Percentiles rank a stretch among this genome's conserved stretches.
phyloP scores from a whole-genome alignment of 2,329 filamentous ascomycete species.

The Diplocarpon rosae region DNA sequence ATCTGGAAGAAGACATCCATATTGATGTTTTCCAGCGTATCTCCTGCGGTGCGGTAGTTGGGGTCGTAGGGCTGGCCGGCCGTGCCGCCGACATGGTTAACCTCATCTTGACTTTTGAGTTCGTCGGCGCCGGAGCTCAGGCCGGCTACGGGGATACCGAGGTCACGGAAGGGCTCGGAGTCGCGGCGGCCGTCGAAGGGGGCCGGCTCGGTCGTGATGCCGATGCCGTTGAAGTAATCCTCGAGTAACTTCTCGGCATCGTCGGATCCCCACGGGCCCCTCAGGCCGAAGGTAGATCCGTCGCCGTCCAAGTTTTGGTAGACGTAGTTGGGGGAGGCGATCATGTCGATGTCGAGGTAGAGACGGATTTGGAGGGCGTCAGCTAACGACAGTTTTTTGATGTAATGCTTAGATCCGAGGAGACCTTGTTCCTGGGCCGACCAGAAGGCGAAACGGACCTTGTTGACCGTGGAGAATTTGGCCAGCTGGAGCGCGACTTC shows the following conservation, averaged over 20 bases:
- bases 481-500: constrained; percentile 48
- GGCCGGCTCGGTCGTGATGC: constrained; percentile 35
- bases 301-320: constrained; percentile 53
- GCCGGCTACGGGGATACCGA: constrained; percentile 61
- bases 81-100: constrained; percentile 52
- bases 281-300: constrained; percentile 26
- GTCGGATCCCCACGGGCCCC: constrained; percentile 40
- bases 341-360: constrained; percentile 61
- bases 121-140: constrained; percentile 68
- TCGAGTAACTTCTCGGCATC: constrained; percentile 9
- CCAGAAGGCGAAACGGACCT: constrained; percentile 57
- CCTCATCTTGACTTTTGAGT: constrained; percentile 57
- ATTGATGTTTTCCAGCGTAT: constrained; percentile 46
- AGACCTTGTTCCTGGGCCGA: constrained; percentile 54
- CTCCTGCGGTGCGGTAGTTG: constrained; percentile 50
- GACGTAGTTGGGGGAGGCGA: constrained; percentile 51
- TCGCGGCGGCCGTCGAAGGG: constrained; percentile 70
- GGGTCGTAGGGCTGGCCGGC: constrained; percentile 48
- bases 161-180: constrained; percentile 64
- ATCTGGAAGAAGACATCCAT: constrained; percentile 48
- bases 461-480: constrained; percentile 47
- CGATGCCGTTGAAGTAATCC: constrained; percentile 6
- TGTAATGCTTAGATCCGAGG: constrained; percentile 50
- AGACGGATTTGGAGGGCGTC: constrained; percentile 51
- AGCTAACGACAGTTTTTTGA: constrained; percentile 36